Percentiles rank a stretch among this genome's conserved stretches.
These are phyloP conservation scores for Pyrus hybrid DNA, from an alignment of 331 rosid genomes.

Conservation along the genomic window DNA sequence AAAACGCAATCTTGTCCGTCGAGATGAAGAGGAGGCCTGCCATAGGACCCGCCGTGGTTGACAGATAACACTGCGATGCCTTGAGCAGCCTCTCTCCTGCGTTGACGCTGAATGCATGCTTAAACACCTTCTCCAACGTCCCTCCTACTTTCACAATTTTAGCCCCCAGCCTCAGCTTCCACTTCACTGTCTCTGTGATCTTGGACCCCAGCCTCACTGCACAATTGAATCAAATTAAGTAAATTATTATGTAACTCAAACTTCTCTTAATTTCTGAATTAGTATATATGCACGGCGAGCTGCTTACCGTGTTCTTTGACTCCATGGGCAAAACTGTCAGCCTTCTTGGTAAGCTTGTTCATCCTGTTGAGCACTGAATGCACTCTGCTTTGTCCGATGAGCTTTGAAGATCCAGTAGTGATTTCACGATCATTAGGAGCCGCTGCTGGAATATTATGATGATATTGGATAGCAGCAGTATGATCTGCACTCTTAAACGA, in stretches of 20 bases:
- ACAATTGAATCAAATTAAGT: background rate
- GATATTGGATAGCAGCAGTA: slow-evolving; percentile 7
- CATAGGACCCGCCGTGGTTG: slow-evolving; percentile 75
- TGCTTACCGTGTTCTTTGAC: slow-evolving; percentile 36
- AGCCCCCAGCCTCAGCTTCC: slow-evolving; percentile 69
- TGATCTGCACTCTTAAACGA: slow-evolving; percentile 30
- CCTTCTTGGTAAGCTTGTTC: slow-evolving; percentile 35
- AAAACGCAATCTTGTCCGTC: slow-evolving; percentile 57
- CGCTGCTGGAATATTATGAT: background rate
- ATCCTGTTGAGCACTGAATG: slow-evolving; percentile 20
- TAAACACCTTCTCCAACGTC: slow-evolving; percentile 36
- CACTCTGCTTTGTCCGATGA: slow-evolving; percentile 26
- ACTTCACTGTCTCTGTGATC: slow-evolving; percentile 55
- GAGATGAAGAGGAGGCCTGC: slow-evolving; percentile 76
- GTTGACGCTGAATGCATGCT: slow-evolving; percentile 34
- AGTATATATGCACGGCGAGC: background rate
- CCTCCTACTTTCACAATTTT: slow-evolving; percentile 66
- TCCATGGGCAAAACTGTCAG: slow-evolving; percentile 28
- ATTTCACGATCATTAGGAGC: slow-evolving; percentile 1
- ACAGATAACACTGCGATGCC: slow-evolving; percentile 56
- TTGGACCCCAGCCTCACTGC: slow-evolving; percentile 48
- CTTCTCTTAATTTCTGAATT: background rate
- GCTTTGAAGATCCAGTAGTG: slow-evolving; percentile 14
- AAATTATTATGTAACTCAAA: background rate
- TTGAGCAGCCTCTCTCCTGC: slow-evolving; percentile 68